Evolutionary conservation across 2,329 filamentous ascomycete species (phyloP), one percentile per base, ranked within the genome.

Genomic region (Penicillium fuscoglaucum): DNA sequence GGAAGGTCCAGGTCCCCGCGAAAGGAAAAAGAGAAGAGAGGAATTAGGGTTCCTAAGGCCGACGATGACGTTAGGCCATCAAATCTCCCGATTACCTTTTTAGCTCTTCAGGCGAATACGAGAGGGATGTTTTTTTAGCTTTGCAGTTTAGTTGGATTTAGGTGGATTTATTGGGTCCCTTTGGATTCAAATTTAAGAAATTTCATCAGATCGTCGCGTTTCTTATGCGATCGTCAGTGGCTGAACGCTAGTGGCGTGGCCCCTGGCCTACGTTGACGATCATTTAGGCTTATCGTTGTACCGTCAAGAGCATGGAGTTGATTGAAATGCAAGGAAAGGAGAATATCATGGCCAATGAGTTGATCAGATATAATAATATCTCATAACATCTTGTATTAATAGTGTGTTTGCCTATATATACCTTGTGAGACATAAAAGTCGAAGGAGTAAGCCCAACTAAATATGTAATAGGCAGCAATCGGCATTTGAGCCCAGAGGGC

Each of bases 151-250:
- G 8, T 8, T 28, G 8, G 29, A 31, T 31, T 31, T 31, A 31
- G 29, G 29, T 31, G 29, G 29, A 31, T 31, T 31, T 12, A 31
- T 29, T 28, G 10, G 13, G 41, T 24, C 41, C 9, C 35, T 24
- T 26, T 2, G 19, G 13, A 26, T 35, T 26, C 29, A n/a, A 35
- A n/a, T 15, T 19, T 21, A 19, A 26, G 29, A 52, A 46, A 52
- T 46, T 52, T 35, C 50, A 19, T 6, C 29, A 26, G 40, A 53
- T 58, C 55, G 40, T 51, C 56, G 57, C 17, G 41, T 53, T 48
- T 61, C 43, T 58, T 46, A 33, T 15, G 31, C 31, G 65, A 66
- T 66, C 65, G 64, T 67, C 64, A 61, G 65, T 67, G 65, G 65
- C 64, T 63, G 55, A 7, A 37, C 47, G 43, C 58, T 56, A 57